Evolutionary conservation across 345 rosid species (phyloP), one percentile per base, ranked within the genome.

Genomic region (Clausena lansium): DNA sequence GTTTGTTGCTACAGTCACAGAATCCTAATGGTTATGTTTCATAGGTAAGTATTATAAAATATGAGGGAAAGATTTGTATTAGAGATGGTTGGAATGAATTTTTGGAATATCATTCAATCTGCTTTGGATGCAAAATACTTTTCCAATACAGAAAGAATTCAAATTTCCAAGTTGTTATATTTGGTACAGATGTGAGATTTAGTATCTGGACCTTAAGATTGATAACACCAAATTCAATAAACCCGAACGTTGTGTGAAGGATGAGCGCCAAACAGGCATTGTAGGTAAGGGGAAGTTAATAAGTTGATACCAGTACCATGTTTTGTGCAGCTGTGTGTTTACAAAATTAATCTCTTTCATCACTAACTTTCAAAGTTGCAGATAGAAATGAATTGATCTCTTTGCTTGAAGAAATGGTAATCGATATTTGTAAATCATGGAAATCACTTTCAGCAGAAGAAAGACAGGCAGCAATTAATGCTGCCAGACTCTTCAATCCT

Each of bases 51-150:
- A 61, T 87, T 39, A 76, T 71, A 41, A 84, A 57, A 61, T 60
- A 35, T 4, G 78, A 62, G 20, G 66, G 67, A 74, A 69, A 73
- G 24, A 71, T 85, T 62, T 86, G 86, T 85, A 81, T 88, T 67
- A 81, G 86, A 38, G 78, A 78, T 30, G 88, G 85, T 32, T 88
- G 86, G 88, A 78, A 83, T 50, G 77, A 87, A 3, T 85, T 88
- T 77, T 68, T 64, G 1, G 72, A 85, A 25, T 78, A 77, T 57
- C 60, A 87, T 71, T 81, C 84, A 25, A 82, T 89, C 4, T 5
- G 78, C 50, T 28, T 17, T 10, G 88, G 87, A 4, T 66, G 76
- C 75, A 74, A 82, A 35, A 62, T 87, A 58, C 80, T 85, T 62
- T 89, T 87, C 82, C 45, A 75, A 67, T 85, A 81, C 19, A 77